Evolutionary conservation across 2,329 filamentous ascomycete species (phyloP).

Genomic region (Lachnellula willkommii): DNA sequence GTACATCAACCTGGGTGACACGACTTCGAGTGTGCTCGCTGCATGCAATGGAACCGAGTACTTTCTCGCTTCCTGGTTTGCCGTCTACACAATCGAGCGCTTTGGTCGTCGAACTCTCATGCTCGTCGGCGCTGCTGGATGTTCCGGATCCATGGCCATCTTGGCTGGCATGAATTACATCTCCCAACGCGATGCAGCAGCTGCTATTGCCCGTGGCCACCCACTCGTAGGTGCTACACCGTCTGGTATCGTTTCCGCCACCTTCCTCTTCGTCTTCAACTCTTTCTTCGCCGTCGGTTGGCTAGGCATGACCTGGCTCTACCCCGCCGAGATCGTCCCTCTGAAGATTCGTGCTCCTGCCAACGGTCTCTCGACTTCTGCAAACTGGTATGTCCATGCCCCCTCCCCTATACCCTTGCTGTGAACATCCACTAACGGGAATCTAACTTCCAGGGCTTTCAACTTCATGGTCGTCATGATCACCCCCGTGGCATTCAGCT

Average conservation of each 20-base stretch:
- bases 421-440: background rate
- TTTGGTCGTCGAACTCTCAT: constrained; percentile 66
- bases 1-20: constrained; percentile 41
- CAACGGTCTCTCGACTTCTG: constrained; percentile 46
- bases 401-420: background rate
- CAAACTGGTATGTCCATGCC: constrained; percentile 20
- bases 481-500: constrained; percentile 36
- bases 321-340: constrained; percentile 52
- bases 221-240: no score
- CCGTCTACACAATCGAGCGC: constrained; percentile 42
- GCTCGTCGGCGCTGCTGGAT: constrained; percentile 61
- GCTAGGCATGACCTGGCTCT: constrained; percentile 51
- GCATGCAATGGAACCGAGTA: constrained; percentile 47
- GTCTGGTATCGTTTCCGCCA: constrained; percentile 28
- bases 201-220: no score
- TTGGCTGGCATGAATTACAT: constrained; percentile 35
- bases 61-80: constrained; percentile 36
- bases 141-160: constrained; percentile 62
- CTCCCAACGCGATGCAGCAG: constrained; percentile 36
- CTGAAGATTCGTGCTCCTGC: constrained; percentile 49
- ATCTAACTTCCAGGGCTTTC: constrained; percentile 38
- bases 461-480: constrained; percentile 48
- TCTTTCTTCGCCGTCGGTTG: constrained; percentile 49
- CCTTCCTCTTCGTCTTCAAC: constrained; percentile 46
- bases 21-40: constrained; percentile 48